Evolutionary conservation across 441 rosid genomes (phyloP).

Genomic region (Sinapis alba): DNA sequence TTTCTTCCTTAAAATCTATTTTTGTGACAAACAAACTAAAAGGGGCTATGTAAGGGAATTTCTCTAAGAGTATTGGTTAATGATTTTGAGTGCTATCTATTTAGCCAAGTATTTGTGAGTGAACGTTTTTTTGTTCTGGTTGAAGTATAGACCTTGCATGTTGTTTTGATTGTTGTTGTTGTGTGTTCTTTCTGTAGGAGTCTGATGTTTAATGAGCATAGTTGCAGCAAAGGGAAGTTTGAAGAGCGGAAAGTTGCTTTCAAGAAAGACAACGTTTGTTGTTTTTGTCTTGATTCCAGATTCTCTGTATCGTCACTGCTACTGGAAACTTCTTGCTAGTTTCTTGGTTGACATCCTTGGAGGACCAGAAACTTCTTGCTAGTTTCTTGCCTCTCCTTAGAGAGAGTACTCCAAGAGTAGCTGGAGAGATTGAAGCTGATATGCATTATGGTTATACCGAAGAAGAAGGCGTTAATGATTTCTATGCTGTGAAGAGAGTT

Average conservation of each 20-base stretch:
- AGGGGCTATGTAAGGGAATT: too few species aligned
- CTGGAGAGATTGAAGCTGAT: conserved; percentile 71
- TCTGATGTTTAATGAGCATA: conserved; percentile 42
- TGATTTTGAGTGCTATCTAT: too few species aligned
- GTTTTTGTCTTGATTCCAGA: conserved; percentile 1
- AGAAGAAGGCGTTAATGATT: conserved; percentile 73
- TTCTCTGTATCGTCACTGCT: neutral
- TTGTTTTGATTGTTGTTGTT: conserved; percentile 6
- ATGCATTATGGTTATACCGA: conserved; percentile 47
- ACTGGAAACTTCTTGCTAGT: too few species aligned
- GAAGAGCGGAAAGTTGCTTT: too few species aligned
- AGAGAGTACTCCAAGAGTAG: conserved; percentile 82
- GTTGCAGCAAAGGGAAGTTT: conserved; percentile 37
- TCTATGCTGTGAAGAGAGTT: conserved; percentile 52
- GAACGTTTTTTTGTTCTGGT: neutral
- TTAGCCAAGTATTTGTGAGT: conserved; percentile 50
- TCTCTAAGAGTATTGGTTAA: neutral
- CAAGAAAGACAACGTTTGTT: conserved; percentile 53
- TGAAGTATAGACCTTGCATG: neutral
- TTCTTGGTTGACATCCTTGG: too few species aligned
- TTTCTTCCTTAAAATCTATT: too few species aligned
- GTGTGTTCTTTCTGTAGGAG: conserved; percentile 42
- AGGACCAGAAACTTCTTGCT: conserved; percentile 54
- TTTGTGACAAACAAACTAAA: too few species aligned
- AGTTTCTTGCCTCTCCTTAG: conserved; percentile 76